Evolutionary conservation across 306 rosid species (phyloP).

Genomic region (Casuarina glauca): DNA sequence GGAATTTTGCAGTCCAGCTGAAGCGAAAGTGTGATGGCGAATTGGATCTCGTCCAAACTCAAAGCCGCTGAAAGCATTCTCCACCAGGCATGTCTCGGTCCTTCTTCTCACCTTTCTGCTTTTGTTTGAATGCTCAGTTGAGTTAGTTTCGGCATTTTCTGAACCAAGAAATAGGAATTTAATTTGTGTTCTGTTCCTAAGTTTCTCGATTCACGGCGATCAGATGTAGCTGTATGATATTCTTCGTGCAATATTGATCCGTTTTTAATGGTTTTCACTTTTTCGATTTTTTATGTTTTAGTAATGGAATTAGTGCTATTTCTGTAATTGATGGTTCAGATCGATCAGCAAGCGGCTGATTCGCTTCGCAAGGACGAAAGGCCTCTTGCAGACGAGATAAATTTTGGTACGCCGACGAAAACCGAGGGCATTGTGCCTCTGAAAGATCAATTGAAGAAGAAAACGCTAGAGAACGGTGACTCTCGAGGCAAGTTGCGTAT

Average conservation of each 20-base stretch:
- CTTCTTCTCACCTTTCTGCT: not conserved
- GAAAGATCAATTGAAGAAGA: slow-evolving; percentile 84
- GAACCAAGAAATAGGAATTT: slow-evolving; percentile 7
- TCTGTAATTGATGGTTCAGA: slow-evolving; percentile 54
- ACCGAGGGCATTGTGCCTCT: slow-evolving; percentile 56
- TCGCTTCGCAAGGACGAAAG: slow-evolving; percentile 80
- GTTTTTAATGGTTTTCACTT: not conserved
- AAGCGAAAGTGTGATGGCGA: slow-evolving; percentile 56
- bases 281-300: not conserved
- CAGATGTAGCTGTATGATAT: slow-evolving; percentile 3
- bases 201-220: slow-evolving; percentile 6
- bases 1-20: slow-evolving; percentile 13
- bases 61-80: slow-evolving; percentile 93
- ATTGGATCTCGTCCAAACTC: slow-evolving; percentile 98
- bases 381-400: slow-evolving; percentile 44
- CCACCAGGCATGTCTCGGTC: slow-evolving; percentile 65
- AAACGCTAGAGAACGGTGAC: slow-evolving; percentile 45
- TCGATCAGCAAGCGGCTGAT: slow-evolving; percentile 99
- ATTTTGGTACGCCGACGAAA: slow-evolving; percentile 46
- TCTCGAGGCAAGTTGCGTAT: slow-evolving; percentile 56
- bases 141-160: not conserved
- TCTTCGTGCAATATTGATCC: slow-evolving; percentile 6
- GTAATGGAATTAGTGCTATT: slow-evolving; percentile 8
- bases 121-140: not conserved
- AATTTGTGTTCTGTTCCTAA: not conserved